phyloP scores from a whole-genome alignment of 805 yeast species.

The Spathaspora passalidarum region DNA sequence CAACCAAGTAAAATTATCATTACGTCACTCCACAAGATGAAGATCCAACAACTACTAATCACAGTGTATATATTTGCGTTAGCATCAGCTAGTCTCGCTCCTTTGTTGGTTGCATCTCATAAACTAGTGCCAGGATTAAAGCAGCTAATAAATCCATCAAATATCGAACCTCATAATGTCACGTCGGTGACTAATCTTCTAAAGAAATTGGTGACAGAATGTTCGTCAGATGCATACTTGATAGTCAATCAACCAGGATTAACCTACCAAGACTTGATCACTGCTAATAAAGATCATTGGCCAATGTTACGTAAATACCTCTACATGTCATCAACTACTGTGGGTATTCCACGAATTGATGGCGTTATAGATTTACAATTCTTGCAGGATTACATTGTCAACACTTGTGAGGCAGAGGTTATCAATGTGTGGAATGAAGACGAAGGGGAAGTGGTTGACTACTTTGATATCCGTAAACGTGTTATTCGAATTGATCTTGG shows the following conservation, averaged over 20 bases:
- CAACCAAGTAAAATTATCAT: neutral
- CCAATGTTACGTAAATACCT: conserved; percentile 49
- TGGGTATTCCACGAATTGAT: conserved; percentile 54
- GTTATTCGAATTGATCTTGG: conserved; percentile 59
- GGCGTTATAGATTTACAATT: conserved; percentile 40
- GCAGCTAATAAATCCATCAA: conserved; percentile 18
- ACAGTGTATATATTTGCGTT: neutral
- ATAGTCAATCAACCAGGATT: conserved; percentile 41
- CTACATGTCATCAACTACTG: conserved; percentile 56
- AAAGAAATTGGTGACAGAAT: conserved; percentile 34
- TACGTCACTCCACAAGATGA: neutral
- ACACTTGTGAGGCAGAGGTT: conserved; percentile 51
- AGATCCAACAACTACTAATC: neutral
- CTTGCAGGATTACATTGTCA: conserved; percentile 39
- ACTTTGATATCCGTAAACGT: conserved; percentile 61
- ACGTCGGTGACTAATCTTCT: conserved; percentile 30
- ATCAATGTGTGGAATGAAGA: conserved; percentile 34
- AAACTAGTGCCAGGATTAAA: conserved; percentile 31
- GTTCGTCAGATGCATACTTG: conserved; percentile 38
- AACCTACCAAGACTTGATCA: conserved; percentile 24
- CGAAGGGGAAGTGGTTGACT: conserved; percentile 39
- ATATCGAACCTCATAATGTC: conserved; percentile 18
- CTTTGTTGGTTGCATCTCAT: conserved; percentile 40
- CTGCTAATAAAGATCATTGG: conserved; percentile 37
- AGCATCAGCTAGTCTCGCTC: conserved; percentile 10